Evolutionary conservation across 176 grass and related monocot species (phyloP).

Genomic region (Echinochloa phyllopogon): DNA sequence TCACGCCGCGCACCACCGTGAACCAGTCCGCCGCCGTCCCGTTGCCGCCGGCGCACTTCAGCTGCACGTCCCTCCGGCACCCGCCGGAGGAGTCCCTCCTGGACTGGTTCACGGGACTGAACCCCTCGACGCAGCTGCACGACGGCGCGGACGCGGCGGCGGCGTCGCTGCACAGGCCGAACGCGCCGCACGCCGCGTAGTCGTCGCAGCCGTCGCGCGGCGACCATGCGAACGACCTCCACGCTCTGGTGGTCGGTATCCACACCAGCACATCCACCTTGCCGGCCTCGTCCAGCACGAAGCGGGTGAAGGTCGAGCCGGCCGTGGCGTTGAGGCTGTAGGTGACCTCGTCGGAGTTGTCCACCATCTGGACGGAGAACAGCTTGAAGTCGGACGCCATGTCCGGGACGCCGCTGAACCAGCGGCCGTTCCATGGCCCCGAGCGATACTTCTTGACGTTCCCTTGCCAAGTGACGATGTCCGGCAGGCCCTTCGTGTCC

Average conservation of each 20-base stretch:
- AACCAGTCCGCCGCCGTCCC: background rate
- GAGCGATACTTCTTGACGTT: background rate
- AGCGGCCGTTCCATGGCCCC: slow-evolving; percentile 29
- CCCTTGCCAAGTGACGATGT: slow-evolving; percentile 14
- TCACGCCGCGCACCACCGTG: slow-evolving; percentile 19
- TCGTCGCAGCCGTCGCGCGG: slow-evolving; percentile 31
- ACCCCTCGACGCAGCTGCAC: slow-evolving; percentile 46
- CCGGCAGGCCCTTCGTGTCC: slow-evolving; percentile 42
- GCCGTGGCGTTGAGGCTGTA: slow-evolving; percentile 25
- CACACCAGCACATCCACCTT: slow-evolving; percentile 3
- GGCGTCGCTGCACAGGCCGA: slow-evolving; percentile 35
- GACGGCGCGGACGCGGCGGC: background rate
- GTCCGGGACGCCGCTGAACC: slow-evolving; percentile 47
- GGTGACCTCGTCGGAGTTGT: background rate
- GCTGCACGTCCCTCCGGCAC: slow-evolving; percentile 29
- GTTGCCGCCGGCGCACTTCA: slow-evolving; percentile 35
- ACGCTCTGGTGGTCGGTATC: background rate
- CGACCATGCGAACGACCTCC: background rate
- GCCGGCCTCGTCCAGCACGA: slow-evolving; percentile 19
- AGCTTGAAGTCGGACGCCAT: slow-evolving; percentile 11
- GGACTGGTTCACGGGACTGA: slow-evolving; percentile 28
- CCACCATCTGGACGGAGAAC: slow-evolving; percentile 23
- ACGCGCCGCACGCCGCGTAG: slow-evolving; percentile 37
- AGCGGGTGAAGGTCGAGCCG: slow-evolving; percentile 29
- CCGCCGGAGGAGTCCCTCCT: slow-evolving; percentile 31